Evolutionary conservation across 1,284 basidiomycete genomes (phyloP).

Genomic region (Leccinum ponderosum): DNA sequence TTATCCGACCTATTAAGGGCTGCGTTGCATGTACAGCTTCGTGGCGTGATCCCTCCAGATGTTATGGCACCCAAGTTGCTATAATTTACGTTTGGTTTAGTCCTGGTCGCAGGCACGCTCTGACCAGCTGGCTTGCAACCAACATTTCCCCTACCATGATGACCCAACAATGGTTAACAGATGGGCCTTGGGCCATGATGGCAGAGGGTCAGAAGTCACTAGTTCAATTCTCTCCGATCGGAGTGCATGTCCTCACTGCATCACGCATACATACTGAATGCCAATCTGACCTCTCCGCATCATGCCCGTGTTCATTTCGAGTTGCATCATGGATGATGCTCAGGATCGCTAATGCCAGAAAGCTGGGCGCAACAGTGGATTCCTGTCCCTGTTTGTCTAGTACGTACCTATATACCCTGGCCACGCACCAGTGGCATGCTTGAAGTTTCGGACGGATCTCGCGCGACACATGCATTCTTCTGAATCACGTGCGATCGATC

Average conservation of each 20-base stretch:
- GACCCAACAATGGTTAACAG: not conserved
- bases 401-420: not conserved
- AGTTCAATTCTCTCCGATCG: not conserved
- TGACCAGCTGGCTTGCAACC: too few relatives aligned
- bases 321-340: not conserved
- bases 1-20: not conserved
- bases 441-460: not conserved
- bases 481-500: not conserved
- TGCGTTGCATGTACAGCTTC: not conserved
- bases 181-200: too few relatives aligned
- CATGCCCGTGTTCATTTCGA: not conserved
- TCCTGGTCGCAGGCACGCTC: too few relatives aligned
- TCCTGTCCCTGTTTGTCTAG: not conserved
- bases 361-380: not conserved
- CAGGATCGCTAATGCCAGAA: not conserved
- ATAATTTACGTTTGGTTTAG: too few relatives aligned
- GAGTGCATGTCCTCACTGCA: not conserved
- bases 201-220: not conserved
- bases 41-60: not conserved
- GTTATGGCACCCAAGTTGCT: not conserved
- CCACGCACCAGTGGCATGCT: not conserved
- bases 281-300: not conserved
- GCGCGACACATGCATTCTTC: not conserved
- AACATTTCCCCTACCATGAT: too few relatives aligned
- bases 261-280: too few relatives aligned